Percentiles rank a stretch among this genome's conserved stretches.
These are phyloP conservation scores for Tulasnella sp. DNA, from an alignment of 768 basidiomycete species.

Conservation along the genomic window DNA sequence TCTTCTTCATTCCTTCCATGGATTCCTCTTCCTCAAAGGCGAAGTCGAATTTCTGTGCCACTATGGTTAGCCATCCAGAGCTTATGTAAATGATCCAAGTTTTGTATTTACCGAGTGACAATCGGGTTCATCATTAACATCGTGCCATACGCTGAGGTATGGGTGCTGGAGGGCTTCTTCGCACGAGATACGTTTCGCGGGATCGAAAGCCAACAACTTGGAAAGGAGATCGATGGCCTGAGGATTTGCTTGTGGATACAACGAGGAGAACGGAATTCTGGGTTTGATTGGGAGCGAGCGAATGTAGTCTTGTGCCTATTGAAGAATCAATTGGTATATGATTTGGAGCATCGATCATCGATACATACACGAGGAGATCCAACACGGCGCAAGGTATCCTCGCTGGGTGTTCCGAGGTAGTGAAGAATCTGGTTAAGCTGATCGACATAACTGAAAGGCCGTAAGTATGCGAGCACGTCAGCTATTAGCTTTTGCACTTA, in stretches of 20 bases:
- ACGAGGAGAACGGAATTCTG: slow-evolving; percentile 75
- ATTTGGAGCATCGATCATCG: too few species aligned
- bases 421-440: slow-evolving; percentile 97
- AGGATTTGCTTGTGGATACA: slow-evolving; percentile 91
- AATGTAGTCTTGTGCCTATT: slow-evolving; percentile 91
- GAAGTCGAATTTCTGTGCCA: slow-evolving; percentile 69
- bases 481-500: slow-evolving; percentile 30
- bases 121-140: slow-evolving; percentile 83
- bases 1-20: slow-evolving; percentile 91
- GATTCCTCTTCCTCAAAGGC: slow-evolving; percentile 92
- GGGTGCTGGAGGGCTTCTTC: slow-evolving; percentile 92
- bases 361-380: slow-evolving; percentile 76
- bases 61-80: background rate
- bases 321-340: background rate
- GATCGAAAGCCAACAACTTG: slow-evolving; percentile 90
- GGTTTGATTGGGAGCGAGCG: slow-evolving; percentile 96
- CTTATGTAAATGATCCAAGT: background rate
- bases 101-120: slow-evolving; percentile 50
- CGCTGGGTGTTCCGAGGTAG: slow-evolving; percentile 94
- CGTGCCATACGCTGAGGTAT: slow-evolving; percentile 94
- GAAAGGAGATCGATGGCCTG: slow-evolving; percentile 85
- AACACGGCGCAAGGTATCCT: slow-evolving; percentile 90
- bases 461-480: slow-evolving; percentile 4
- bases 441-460: slow-evolving; percentile 69
- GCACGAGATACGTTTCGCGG: slow-evolving; percentile 89